Conservation (phyloP, 495 filamentous ascomycete genomes). For the Melanomma pulvis-pyrius region DNA sequence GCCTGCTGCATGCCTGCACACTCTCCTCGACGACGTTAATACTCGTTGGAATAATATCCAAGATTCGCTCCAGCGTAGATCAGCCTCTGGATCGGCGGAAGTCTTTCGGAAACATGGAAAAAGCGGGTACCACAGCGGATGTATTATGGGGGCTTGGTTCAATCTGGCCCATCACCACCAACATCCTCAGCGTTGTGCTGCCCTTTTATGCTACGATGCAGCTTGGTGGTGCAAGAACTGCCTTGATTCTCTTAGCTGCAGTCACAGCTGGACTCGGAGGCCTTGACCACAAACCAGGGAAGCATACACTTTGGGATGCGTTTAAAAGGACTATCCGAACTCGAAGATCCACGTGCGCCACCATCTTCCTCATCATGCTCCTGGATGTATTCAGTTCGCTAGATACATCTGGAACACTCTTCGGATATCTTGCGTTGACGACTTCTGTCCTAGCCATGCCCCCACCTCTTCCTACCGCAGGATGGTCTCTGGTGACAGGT, state of each 20-base stretch:
- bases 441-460: conserved; percentile 28
- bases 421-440: conserved; percentile 31
- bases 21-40: conserved; percentile 50
- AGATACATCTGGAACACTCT: background rate
- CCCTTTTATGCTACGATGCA: conserved; percentile 62
- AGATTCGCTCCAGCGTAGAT: conserved; percentile 36
- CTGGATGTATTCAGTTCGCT: conserved; percentile 28
- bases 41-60: conserved; percentile 46
- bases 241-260: conserved; percentile 54
- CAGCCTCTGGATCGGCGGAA: conserved; percentile 45
- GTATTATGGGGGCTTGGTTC: conserved; percentile 9
- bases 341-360: conserved; percentile 39
- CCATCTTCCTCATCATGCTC: conserved; percentile 27
- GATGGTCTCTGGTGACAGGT: conserved; percentile 28
- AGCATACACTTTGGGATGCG: conserved; percentile 31
- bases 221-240: conserved; percentile 58
- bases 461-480: conserved; percentile 35
- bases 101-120: conserved; percentile 26
- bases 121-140: background rate
- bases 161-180: conserved; percentile 20
- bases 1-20: conserved; percentile 41
- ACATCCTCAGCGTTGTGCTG: conserved; percentile 49
- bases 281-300: conserved; percentile 35
- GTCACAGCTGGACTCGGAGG: conserved; percentile 46
- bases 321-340: conserved; percentile 42